Evolutionary conservation across 805 yeast species (phyloP).

Genomic region (Candida argentea): DNA sequence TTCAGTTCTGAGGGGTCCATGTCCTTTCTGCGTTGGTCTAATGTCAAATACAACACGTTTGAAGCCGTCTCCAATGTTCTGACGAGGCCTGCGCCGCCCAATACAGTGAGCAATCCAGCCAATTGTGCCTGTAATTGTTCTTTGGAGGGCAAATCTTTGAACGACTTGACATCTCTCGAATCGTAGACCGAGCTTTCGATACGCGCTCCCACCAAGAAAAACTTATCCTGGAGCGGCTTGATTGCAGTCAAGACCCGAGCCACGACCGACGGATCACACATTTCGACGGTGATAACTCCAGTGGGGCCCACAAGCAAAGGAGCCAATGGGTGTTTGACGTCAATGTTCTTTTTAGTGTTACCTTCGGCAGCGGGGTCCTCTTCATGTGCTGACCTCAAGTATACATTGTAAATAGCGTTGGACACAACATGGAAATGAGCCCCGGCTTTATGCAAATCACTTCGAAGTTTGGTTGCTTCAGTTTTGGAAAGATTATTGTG

Average conservation of each 20-base stretch:
- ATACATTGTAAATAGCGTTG: constrained; percentile 62
- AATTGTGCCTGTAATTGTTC: constrained; percentile 71
- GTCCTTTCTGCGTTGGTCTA: constrained; percentile 52
- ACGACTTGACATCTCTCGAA: constrained; percentile 41
- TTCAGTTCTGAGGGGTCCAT: constrained; percentile 11
- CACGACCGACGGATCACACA: constrained; percentile 61
- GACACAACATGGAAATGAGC: constrained; percentile 62
- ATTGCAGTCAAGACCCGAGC: constrained; percentile 51
- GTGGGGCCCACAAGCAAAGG: constrained; percentile 78
- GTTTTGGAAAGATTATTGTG: constrained; percentile 67
- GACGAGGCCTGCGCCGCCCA: constrained; percentile 86
- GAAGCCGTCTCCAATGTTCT: constrained; percentile 68
- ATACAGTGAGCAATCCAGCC: constrained; percentile 69
- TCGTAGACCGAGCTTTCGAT: constrained; percentile 54
- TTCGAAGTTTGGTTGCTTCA: constrained; percentile 58
- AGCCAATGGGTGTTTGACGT: constrained; percentile 53
- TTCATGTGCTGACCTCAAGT: constrained; percentile 58
- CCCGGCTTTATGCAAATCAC: constrained; percentile 53
- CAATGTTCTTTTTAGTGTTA: constrained; percentile 35
- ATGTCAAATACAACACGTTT: constrained; percentile 59
- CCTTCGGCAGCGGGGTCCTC: constrained; percentile 63
- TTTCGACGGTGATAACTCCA: constrained; percentile 60
- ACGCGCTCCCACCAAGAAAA: constrained; percentile 79
- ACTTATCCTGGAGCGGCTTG: constrained; percentile 56
- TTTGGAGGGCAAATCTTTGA: constrained; percentile 66